phyloP scores from a whole-genome alignment of 129 eudicot genomes.

The Helianthus annuus region DNA sequence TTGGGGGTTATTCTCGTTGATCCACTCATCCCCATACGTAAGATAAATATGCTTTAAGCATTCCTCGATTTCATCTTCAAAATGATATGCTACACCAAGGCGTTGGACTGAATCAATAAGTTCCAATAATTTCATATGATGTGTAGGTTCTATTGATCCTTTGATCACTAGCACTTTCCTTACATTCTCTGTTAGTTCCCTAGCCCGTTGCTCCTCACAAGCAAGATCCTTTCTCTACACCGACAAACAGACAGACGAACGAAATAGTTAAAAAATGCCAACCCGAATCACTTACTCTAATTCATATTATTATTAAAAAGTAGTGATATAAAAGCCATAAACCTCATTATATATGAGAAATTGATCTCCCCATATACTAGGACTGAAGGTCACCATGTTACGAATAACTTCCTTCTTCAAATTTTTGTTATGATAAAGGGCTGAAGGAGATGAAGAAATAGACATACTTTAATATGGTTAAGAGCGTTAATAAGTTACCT shows the following conservation, averaged over 20 bases:
- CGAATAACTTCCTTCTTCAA: no score
- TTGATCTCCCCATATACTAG: no score
- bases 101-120: slow-evolving; percentile 51
- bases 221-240: slow-evolving; percentile 12
- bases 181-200: slow-evolving; percentile 33
- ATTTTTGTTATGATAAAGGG: no score
- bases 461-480: no score
- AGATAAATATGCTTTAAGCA: slow-evolving; percentile 2
- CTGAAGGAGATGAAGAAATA: no score
- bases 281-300: neutral
- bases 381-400: no score
- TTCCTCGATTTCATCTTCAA: slow-evolving; percentile 40
- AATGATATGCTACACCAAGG: slow-evolving; percentile 53
- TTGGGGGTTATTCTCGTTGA: slow-evolving; percentile 18
- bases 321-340: neutral
- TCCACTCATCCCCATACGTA: slow-evolving; percentile 17
- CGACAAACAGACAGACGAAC: no score
- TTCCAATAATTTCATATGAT: slow-evolving; percentile 24
- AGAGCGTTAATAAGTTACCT: no score
- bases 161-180: slow-evolving; percentile 2
- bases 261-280: neutral
- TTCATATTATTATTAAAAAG: no score
- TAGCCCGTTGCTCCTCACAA: slow-evolving; percentile 18
- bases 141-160: neutral
- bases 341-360: slow-evolving; percentile 19